Evolutionary conservation across 2,329 filamentous ascomycete genomes (phyloP).

Genomic region (Zymoseptoria ardabiliae): DNA sequence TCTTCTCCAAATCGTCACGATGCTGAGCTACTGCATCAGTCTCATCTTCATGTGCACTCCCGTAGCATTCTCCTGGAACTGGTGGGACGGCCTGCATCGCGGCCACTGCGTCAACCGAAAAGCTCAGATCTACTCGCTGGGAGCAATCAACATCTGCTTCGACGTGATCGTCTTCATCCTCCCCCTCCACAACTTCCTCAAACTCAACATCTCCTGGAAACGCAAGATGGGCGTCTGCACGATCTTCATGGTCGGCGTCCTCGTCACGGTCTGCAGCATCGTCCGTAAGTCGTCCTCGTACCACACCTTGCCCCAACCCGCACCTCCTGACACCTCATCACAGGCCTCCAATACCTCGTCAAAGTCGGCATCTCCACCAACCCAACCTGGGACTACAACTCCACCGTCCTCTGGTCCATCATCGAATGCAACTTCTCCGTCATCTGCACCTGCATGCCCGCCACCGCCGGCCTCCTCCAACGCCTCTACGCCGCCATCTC

Average conservation of each 20-base stretch:
- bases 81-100: conserved; percentile 14
- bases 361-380: conserved; percentile 13
- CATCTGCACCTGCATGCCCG: conserved; percentile 16
- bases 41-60: conserved; percentile 13
- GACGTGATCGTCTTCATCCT: conserved; percentile 17
- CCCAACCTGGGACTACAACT: conserved; percentile 16
- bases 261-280: conserved; percentile 15
- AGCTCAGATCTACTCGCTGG: conserved; percentile 12
- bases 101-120: conserved; percentile 12
- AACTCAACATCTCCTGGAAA: conserved; percentile 16
- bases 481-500: conserved; percentile 12
- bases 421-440: conserved; percentile 15
- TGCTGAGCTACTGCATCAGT: conserved; percentile 11
- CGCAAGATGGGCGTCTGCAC: conserved; percentile 12
- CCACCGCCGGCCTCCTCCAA: conserved; percentile 14
- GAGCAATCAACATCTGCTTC: conserved; percentile 17
- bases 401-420: conserved; percentile 10
- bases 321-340: background rate
- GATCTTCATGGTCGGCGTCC: conserved; percentile 16
- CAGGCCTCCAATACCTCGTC: conserved; percentile 15
- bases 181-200: conserved; percentile 17
- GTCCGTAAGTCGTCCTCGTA: background rate
- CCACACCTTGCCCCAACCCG: background rate
- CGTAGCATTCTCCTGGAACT: conserved; percentile 9
- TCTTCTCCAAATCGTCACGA: conserved; percentile 9